Conservation (phyloP, 192 early-diverging fungal species). For the Backusella liffmaniae region DNA sequence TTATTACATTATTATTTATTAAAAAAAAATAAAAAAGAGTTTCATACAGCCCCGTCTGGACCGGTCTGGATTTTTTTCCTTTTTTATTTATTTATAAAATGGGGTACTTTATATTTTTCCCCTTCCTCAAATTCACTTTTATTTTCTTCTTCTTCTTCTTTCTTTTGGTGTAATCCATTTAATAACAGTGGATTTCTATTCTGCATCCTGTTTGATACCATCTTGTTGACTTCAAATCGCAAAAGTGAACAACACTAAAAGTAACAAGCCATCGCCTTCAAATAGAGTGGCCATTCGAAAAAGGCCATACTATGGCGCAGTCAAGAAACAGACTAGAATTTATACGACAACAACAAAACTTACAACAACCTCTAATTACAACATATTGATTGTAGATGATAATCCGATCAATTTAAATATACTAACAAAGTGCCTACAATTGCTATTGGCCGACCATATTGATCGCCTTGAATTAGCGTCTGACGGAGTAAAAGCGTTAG, state of each 20-base stretch:
- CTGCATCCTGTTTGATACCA: neutral
- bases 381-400: conserved; percentile 58
- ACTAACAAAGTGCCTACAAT: conserved; percentile 46
- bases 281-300: neutral
- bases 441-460: neutral
- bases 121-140: neutral
- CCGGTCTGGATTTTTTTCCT: conserved; percentile 5
- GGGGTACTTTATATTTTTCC: neutral
- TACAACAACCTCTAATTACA: neutral
- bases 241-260: neutral
- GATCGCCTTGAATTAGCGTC: conserved; percentile 36
- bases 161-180: neutral
- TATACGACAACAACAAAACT: neutral
- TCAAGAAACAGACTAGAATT: neutral
- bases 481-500: conserved; percentile 49
- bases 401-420: conserved; percentile 64
- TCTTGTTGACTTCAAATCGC: neutral
- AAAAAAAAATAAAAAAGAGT: neutral
- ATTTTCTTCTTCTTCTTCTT: neutral
- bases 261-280: neutral
- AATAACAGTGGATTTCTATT: neutral
- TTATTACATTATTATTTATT: neutral
- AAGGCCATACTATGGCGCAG: conserved; percentile 3
- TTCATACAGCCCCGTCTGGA: neutral
- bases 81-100: conserved; percentile 4